phyloP scores from a whole-genome alignment of 2,329 filamentous ascomycete genomes.

The Ceratocystis colombiana region DNA sequence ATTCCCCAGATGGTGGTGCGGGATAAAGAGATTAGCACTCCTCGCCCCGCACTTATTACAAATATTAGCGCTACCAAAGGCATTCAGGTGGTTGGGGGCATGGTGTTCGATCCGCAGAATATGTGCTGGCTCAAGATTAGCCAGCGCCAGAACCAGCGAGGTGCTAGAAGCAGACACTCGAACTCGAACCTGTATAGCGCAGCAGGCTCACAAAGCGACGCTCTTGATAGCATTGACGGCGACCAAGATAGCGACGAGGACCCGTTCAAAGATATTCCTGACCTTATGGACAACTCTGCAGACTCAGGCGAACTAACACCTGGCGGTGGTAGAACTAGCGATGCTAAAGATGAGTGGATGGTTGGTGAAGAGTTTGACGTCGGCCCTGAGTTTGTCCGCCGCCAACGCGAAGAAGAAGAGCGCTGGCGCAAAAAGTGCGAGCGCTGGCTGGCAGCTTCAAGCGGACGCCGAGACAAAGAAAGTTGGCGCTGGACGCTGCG shows the following conservation, averaged over 20 bases:
- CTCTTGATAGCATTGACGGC: slow-evolving; percentile 50
- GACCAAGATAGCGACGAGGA: slow-evolving; percentile 81
- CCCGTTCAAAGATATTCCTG: slow-evolving; percentile 88
- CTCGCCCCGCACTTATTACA: slow-evolving; percentile 72
- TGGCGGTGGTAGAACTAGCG: slow-evolving; percentile 37
- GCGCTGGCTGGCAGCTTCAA: slow-evolving; percentile 59
- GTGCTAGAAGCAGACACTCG: slow-evolving; percentile 19
- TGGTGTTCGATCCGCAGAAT: slow-evolving; percentile 93
- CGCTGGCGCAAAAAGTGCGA: slow-evolving; percentile 82
- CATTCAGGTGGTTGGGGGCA: slow-evolving; percentile 89
- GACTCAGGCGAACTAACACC: slow-evolving; percentile 41
- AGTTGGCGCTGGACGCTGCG: slow-evolving; percentile 70
- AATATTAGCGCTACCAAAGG: slow-evolving; percentile 77
- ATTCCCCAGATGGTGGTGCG: slow-evolving; percentile 37
- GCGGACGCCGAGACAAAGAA: slow-evolving; percentile 45
- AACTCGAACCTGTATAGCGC: slow-evolving; percentile 23
- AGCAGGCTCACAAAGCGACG: slow-evolving; percentile 35
- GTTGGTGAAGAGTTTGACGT: slow-evolving; percentile 97
- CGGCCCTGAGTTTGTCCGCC: slow-evolving; percentile 80
- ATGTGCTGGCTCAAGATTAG: slow-evolving; percentile 94
- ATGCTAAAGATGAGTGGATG: slow-evolving; percentile 65
- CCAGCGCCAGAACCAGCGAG: slow-evolving; percentile 33
- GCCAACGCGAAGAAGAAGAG: slow-evolving; percentile 84
- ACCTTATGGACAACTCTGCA: slow-evolving; percentile 61
- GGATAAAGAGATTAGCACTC: slow-evolving; percentile 49